A percentile compares a stretch with the other conserved stretches of the same genome.
Evolutionary conservation across 2,329 filamentous ascomycete genomes (phyloP).

Genomic region (Colletotrichum sp.): DNA sequence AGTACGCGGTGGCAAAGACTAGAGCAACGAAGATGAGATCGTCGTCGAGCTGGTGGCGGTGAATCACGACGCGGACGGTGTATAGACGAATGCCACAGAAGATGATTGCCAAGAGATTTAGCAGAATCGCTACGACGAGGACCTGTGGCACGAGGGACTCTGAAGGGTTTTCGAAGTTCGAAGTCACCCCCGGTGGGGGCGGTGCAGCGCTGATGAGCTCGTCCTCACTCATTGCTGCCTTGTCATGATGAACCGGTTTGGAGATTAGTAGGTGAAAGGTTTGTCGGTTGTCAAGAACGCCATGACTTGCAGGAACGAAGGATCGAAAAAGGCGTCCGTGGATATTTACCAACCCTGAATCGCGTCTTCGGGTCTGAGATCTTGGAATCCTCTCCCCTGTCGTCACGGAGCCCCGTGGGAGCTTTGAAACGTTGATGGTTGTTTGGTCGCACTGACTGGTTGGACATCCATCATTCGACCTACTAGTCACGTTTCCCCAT

Average conservation of each 20-base stretch:
- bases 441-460: slow-evolving; percentile 6
- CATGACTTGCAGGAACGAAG: not conserved
- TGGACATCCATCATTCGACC: not conserved
- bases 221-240: not conserved
- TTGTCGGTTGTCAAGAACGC: not conserved
- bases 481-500: not conserved
- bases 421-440: slow-evolving; percentile 1
- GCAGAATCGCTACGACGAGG: slow-evolving; percentile 1
- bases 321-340: not conserved
- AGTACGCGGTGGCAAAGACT: slow-evolving; percentile 9
- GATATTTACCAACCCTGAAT: not conserved
- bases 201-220: not conserved
- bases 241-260: not conserved
- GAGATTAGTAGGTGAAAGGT: not conserved
- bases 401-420: not conserved
- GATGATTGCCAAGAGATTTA: slow-evolving; percentile 13
- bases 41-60: slow-evolving; percentile 11
- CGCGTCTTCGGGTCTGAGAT: not conserved
- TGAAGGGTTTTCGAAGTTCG: slow-evolving; percentile 8
- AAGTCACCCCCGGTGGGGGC: slow-evolving; percentile 3
- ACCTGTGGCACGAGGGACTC: slow-evolving; percentile 20
- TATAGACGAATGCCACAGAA: slow-evolving; percentile 15
- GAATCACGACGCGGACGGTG: slow-evolving; percentile 10
- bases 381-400: not conserved
- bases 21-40: slow-evolving; percentile 15